phyloP scores from a whole-genome alignment of 768 basidiomycete species.

The Lactifluus volemus region DNA sequence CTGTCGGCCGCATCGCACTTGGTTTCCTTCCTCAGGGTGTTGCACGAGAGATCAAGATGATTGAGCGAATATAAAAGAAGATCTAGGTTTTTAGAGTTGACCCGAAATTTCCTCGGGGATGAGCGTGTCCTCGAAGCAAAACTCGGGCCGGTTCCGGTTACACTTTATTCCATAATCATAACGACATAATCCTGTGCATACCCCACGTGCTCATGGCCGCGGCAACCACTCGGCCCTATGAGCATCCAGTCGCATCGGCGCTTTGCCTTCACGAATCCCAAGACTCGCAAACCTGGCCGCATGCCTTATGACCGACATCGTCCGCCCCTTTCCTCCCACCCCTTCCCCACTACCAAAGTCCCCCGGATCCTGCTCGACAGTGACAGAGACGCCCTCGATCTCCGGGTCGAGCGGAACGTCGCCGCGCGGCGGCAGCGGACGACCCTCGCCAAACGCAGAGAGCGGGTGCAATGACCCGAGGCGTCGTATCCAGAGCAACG shows the following conservation, averaged over 20 bases:
- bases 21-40: not conserved
- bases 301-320: constrained; percentile 15
- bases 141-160: too few species aligned
- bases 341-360: not conserved
- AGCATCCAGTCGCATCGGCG: constrained; percentile 18
- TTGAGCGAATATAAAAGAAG: not conserved
- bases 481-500: constrained; percentile 49
- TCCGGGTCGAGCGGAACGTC: constrained; percentile 30
- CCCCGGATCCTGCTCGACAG: constrained; percentile 9
- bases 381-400: constrained; percentile 26
- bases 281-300: constrained; percentile 17
- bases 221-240: constrained; percentile 26
- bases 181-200: too few species aligned
- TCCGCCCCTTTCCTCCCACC: not conserved
- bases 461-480: constrained; percentile 38
- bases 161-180: too few species aligned
- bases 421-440: constrained; percentile 31
- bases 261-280: constrained; percentile 11
- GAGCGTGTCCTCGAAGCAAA: too few species aligned
- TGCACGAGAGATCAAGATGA: too few species aligned
- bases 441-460: constrained; percentile 34
- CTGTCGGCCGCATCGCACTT: constrained; percentile 60
- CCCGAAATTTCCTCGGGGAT: not conserved
- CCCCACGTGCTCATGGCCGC: not conserved
- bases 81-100: not conserved